These are phyloP conservation scores for Irpex rosettiformis DNA, from an alignment of 1,284 basidiomycete genomes.

Conservation along the genomic window DNA sequence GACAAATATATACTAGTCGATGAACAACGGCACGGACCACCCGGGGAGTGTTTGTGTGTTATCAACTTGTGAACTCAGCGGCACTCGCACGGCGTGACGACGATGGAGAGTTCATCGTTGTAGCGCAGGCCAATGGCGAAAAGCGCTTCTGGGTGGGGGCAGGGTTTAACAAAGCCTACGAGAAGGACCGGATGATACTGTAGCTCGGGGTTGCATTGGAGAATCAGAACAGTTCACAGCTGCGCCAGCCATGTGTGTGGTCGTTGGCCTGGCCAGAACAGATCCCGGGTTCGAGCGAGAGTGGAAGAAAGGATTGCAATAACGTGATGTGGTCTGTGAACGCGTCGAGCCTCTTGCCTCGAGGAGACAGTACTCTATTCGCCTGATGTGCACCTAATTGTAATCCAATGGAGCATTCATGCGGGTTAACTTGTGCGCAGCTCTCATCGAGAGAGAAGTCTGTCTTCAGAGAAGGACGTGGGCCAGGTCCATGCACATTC, in stretches of 20 bases:
- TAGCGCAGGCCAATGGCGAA: neutral
- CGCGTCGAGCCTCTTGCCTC: constrained; percentile 1
- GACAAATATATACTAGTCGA: neutral
- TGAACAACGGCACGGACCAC: neutral
- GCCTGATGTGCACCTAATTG: neutral
- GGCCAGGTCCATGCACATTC: constrained; percentile 52
- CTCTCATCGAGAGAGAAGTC: neutral
- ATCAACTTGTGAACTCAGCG: neutral
- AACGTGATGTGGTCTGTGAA: neutral
- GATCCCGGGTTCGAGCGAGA: neutral
- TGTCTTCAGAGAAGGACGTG: constrained; percentile 42
- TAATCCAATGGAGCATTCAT: neutral
- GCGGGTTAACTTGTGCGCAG: neutral
- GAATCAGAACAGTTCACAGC: neutral
- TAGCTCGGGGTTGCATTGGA: neutral
- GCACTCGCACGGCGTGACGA: neutral
- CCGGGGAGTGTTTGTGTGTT: neutral
- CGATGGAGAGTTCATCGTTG: neutral
- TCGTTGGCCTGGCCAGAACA: neutral
- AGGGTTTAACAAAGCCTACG: neutral
- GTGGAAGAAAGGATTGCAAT: neutral
- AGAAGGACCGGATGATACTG: neutral
- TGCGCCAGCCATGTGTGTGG: neutral
- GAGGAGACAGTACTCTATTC: neutral
- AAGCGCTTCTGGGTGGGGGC: neutral